Evolutionary conservation across 2,329 filamentous ascomycete genomes (phyloP).

Genomic region (Fusarium marasasianum): DNA sequence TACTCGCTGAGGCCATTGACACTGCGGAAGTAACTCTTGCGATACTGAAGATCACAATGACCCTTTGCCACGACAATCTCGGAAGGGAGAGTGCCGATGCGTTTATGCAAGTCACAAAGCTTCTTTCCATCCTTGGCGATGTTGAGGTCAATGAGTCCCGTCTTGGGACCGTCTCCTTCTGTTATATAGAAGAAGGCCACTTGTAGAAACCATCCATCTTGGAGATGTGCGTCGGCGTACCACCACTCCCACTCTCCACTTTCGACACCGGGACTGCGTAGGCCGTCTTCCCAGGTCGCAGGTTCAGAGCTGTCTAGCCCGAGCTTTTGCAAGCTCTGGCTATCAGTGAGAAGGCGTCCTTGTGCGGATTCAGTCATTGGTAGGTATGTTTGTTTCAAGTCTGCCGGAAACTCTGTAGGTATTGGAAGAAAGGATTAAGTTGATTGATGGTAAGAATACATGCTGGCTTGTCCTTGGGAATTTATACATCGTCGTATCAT

Average conservation of each 20-base stretch:
- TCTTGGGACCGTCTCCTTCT: neutral
- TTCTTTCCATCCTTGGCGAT: neutral
- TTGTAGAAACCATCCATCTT: neutral
- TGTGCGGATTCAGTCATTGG: neutral
- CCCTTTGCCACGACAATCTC: neutral
- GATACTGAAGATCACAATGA: neutral
- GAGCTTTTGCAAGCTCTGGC: neutral
- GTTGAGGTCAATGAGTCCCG: neutral
- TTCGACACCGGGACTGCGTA: neutral
- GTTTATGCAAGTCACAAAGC: neutral
- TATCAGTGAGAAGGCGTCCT: neutral
- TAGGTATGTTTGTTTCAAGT: neutral
- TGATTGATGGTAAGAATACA: rapidly evolving
- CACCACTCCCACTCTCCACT: neutral
- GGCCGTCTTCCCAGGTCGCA: neutral
- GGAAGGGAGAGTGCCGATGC: neutral
- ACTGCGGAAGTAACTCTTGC: neutral
- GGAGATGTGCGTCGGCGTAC: neutral
- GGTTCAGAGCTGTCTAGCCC: neutral
- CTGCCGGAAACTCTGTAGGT: neutral
- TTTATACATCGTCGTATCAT: neutral
- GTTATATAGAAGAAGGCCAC: neutral
- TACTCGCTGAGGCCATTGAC: neutral
- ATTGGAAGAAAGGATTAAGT: neutral
- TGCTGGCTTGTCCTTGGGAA: rapidly evolving